Evolutionary conservation across 768 basidiomycete species (phyloP).

Genomic region (Tricholoma terreum): DNA sequence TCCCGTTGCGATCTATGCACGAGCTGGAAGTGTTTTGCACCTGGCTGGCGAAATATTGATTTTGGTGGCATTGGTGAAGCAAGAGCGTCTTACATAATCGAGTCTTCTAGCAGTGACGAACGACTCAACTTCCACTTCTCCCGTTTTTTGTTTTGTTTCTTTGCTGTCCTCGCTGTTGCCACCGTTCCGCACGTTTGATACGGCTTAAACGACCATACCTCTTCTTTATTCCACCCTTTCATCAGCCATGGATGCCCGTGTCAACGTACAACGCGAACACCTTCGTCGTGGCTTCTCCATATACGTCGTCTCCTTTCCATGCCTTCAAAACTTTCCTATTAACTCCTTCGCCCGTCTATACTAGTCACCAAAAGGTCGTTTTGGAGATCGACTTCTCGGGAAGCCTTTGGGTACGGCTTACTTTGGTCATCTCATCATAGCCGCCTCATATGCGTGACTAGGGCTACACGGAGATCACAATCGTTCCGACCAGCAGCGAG

Average conservation of each 20-base stretch:
- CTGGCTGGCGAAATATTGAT: slow-evolving; percentile 88
- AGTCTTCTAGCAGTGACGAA: slow-evolving; percentile 14
- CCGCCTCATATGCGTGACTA: slow-evolving; percentile 31
- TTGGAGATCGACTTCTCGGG: slow-evolving; percentile 93
- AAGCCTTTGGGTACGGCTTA: slow-evolving; percentile 65
- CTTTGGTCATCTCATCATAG: slow-evolving; percentile 3
- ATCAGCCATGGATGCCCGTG: slow-evolving; percentile 44
- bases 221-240: slow-evolving; percentile 10
- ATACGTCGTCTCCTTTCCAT: slow-evolving; percentile 58
- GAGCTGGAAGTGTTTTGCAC: slow-evolving; percentile 91
- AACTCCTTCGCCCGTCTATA: slow-evolving; percentile 54
- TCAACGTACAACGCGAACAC: slow-evolving; percentile 73
- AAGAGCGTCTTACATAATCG: slow-evolving; percentile 34
- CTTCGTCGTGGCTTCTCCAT: slow-evolving; percentile 81
- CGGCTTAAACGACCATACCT: slow-evolving; percentile 26
- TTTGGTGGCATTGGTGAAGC: slow-evolving; percentile 60
- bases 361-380: slow-evolving; percentile 95
- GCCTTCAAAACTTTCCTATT: slow-evolving; percentile 24
- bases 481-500: slow-evolving; percentile 76
- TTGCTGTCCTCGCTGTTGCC: slow-evolving; percentile 6
- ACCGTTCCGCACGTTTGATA: slow-evolving; percentile 14
- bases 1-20: slow-evolving; percentile 96
- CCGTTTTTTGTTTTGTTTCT: slow-evolving; percentile 12
- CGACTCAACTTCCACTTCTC: slow-evolving; percentile 12
- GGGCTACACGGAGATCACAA: slow-evolving; percentile 93